Evolutionary conservation across 2,329 filamentous ascomycete genomes (phyloP).

Genomic region (Shiraia sp.): DNA sequence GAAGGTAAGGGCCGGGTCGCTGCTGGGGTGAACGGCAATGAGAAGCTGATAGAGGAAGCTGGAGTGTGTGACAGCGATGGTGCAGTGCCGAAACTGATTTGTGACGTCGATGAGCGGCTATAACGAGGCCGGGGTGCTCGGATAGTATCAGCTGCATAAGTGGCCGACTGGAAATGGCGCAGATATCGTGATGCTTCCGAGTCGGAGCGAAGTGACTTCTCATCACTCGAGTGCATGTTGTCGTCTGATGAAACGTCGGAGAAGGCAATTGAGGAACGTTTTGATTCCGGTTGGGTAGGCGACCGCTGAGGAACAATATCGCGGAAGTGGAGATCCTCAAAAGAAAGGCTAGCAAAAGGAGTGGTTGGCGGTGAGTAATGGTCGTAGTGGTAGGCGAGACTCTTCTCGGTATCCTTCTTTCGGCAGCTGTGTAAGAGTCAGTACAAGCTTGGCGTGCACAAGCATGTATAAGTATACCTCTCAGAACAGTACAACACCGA

Average conservation of each 20-base stretch:
- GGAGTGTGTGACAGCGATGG: conserved; percentile 54
- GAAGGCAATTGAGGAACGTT: conserved; percentile 47
- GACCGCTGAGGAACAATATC: conserved; percentile 55
- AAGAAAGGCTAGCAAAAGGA: conserved; percentile 43
- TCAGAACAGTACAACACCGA: conserved; percentile 67
- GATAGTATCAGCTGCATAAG: conserved; percentile 26
- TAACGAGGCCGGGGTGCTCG: conserved; percentile 40
- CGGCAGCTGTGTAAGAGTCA: conserved; percentile 47
- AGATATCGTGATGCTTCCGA: conserved; percentile 49
- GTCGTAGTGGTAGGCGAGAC: conserved; percentile 31
- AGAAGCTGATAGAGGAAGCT: conserved; percentile 50
- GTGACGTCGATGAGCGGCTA: conserved; percentile 40
- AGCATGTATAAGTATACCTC: conserved; percentile 47
- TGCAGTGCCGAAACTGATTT: conserved; percentile 42
- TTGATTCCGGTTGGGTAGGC: conserved; percentile 47
- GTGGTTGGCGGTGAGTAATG: conserved; percentile 42
- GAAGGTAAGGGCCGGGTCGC: conserved; percentile 44
- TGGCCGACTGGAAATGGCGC: conserved; percentile 45
- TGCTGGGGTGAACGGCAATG: conserved; percentile 47
- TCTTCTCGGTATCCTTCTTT: conserved; percentile 50
- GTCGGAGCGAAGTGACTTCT: conserved; percentile 30
- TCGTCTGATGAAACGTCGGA: conserved; percentile 49
- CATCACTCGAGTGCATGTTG: conserved; percentile 27
- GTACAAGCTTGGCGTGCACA: conserved; percentile 5
- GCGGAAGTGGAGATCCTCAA: conserved; percentile 44